phyloP scores from a whole-genome alignment of 2,329 filamentous ascomycete genomes.

The Alternaria infectoria region DNA sequence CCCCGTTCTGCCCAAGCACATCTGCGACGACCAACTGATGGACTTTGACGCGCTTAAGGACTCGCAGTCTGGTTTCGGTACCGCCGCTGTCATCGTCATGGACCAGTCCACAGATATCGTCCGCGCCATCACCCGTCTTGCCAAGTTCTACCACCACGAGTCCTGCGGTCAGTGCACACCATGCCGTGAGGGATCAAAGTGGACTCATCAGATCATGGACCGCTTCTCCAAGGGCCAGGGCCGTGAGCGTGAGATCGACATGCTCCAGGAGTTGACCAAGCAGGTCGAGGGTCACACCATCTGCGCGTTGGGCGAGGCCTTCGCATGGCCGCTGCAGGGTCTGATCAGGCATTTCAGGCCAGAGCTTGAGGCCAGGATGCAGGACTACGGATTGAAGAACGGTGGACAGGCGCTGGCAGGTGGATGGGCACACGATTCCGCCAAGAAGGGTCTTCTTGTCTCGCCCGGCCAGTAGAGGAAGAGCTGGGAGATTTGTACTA shows the following conservation, averaged over 20 bases:
- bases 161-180: constrained; percentile 98
- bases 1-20: constrained; percentile 85
- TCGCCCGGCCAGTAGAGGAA: constrained; percentile 79
- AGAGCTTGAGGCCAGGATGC: constrained; percentile 90
- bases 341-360: constrained; percentile 98
- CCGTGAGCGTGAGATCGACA: constrained; percentile 92
- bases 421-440: constrained; percentile 81
- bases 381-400: constrained; percentile 74
- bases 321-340: constrained; percentile 98
- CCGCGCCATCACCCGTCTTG: constrained; percentile 88
- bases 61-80: constrained; percentile 94
- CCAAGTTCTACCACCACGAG: constrained; percentile 98
- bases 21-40: constrained; percentile 97
- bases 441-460: constrained; percentile 80
- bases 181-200: constrained; percentile 98
- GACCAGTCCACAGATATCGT: constrained; percentile 98
- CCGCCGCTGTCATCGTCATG: constrained; percentile 98
- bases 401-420: constrained; percentile 81
- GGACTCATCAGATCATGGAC: constrained; percentile 99
- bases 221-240: constrained; percentile 92
- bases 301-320: constrained; percentile 95
- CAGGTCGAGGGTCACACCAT: constrained; percentile 99
- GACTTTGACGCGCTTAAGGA: constrained; percentile 99
- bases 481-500: constrained; percentile 30
- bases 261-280: constrained; percentile 99